A percentile compares a stretch with the other conserved stretches of the same genome.
These are phyloP conservation scores for Pichia cephalocereana DNA, from an alignment of 805 yeast species.

Conservation along the genomic window DNA sequence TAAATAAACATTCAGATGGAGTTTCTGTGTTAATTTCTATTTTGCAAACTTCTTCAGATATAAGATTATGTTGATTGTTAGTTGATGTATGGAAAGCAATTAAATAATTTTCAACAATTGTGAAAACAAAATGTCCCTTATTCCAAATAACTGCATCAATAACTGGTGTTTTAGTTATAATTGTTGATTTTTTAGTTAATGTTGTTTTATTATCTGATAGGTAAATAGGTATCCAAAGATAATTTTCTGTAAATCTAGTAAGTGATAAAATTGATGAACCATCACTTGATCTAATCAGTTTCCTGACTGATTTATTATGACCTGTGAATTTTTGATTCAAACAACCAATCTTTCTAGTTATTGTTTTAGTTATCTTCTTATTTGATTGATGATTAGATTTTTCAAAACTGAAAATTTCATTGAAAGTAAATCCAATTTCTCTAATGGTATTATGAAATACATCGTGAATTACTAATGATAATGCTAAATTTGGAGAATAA, in stretches of 20 bases:
- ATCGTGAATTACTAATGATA: slow-evolving; percentile 41
- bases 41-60: slow-evolving; percentile 16
- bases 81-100: slow-evolving; percentile 45
- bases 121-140: slow-evolving; percentile 36
- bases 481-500: slow-evolving; percentile 12
- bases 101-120: slow-evolving; percentile 35
- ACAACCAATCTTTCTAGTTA: slow-evolving; percentile 16
- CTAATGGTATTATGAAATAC: slow-evolving; percentile 26
- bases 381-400: neutral
- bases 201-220: slow-evolving; percentile 21
- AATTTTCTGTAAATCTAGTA: slow-evolving; percentile 54
- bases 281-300: slow-evolving; percentile 54
- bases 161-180: slow-evolving; percentile 38
- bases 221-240: slow-evolving; percentile 45
- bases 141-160: slow-evolving; percentile 40
- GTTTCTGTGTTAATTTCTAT: slow-evolving; percentile 4
- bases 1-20: slow-evolving; percentile 22
- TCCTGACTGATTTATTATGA: slow-evolving; percentile 70
- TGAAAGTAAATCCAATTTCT: slow-evolving; percentile 25
- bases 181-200: slow-evolving; percentile 27
- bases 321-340: slow-evolving; percentile 66
- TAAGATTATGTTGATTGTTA: slow-evolving; percentile 14
- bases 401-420: slow-evolving; percentile 21
- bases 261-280: slow-evolving; percentile 53
- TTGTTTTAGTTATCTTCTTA: neutral